Percentiles rank a stretch among this genome's conserved stretches.
phyloP scores from a whole-genome alignment of 169 alveolate genomes.

The Plasmodium gallinaceum region DNA sequence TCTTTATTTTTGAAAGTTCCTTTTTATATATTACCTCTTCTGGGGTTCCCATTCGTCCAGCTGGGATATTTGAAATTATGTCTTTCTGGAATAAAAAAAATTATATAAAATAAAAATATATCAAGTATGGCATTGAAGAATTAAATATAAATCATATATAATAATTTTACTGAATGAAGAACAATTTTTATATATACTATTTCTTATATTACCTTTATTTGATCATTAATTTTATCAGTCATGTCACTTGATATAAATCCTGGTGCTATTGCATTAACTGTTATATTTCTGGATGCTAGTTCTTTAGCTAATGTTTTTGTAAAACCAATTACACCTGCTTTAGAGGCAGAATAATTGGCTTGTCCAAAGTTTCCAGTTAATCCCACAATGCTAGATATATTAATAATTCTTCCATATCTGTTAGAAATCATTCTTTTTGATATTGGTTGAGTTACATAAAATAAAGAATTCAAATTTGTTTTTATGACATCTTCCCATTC shows the following conservation, averaged over 20 bases:
- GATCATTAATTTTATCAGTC: slow-evolving; percentile 80
- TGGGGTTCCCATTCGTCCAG: slow-evolving; percentile 81
- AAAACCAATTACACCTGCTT: slow-evolving; percentile 92
- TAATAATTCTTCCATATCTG: slow-evolving; percentile 82
- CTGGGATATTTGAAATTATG: slow-evolving; percentile 78
- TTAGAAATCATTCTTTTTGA: slow-evolving; percentile 77
- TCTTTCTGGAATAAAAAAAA: slow-evolving; percentile 58
- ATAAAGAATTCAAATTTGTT: slow-evolving; percentile 87
- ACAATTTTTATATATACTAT: no score
- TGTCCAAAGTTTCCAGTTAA: slow-evolving; percentile 92
- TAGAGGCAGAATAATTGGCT: slow-evolving; percentile 93
- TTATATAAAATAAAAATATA: no score
- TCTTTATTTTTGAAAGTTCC: background rate
- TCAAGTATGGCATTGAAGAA: no score
- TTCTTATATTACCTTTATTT: slow-evolving; percentile 72
- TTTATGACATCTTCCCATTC: slow-evolving; percentile 93
- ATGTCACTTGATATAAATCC: slow-evolving; percentile 81
- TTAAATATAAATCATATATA: no score
- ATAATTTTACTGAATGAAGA: no score
- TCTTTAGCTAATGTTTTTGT: slow-evolving; percentile 92
- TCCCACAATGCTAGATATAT: slow-evolving; percentile 88
- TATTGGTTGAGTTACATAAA: slow-evolving; percentile 78
- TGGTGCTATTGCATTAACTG: slow-evolving; percentile 92
- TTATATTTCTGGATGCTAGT: slow-evolving; percentile 89
- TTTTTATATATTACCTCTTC: slow-evolving; percentile 71